Evolutionary conservation across 2,329 filamentous ascomycete genomes (phyloP), one percentile per base, ranked within the genome.

Genomic region (Cercospora sp.): DNA sequence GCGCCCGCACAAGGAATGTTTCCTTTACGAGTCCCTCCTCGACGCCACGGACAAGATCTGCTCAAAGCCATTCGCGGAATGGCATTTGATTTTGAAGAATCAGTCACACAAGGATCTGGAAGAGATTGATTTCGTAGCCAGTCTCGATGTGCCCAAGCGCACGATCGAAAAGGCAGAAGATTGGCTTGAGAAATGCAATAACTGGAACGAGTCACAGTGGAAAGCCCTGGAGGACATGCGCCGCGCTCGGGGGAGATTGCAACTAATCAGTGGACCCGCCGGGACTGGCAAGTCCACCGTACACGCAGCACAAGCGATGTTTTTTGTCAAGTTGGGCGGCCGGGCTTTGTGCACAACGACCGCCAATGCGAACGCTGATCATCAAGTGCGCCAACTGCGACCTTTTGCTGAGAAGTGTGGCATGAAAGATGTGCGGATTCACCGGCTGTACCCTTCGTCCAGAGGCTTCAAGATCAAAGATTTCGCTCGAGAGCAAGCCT

Each of bases 231-330:
- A 64, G 5, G 42, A 53, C 10, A 58, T 60, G 5, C 30, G 12
- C 10, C 9, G 40, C 9, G 36, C 57, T 3, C 13, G 51, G 33
- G 66, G 61, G 1, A 23, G 66, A 6, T 10, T 68, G 5, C 28
- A 28, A 13, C 36, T 64, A 5, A 40, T 53, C 40, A 53, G 23
- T 16, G 66, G 66, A 18, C 16, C 48, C 13, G 66, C 66, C 12
- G 66, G 61, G 13, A 64, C 61, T 13, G 66, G 66, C 10, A 64
- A 64, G 61, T 60, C 66, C 8, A 55, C 55, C 8, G 33, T 64
- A 13, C 60, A 60, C 23, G 33, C n/a, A 5, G 55, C 36, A 7
- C 36, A 64, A 31, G 61, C 61, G 1, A 6, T 55, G 3, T 60
- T 42, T 16, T 68, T 68, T 45, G 16, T 36, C 42, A 31, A 53